phyloP scores from a whole-genome alignment of 2,329 filamentous ascomycete genomes.

The Trichoderma gracile region DNA sequence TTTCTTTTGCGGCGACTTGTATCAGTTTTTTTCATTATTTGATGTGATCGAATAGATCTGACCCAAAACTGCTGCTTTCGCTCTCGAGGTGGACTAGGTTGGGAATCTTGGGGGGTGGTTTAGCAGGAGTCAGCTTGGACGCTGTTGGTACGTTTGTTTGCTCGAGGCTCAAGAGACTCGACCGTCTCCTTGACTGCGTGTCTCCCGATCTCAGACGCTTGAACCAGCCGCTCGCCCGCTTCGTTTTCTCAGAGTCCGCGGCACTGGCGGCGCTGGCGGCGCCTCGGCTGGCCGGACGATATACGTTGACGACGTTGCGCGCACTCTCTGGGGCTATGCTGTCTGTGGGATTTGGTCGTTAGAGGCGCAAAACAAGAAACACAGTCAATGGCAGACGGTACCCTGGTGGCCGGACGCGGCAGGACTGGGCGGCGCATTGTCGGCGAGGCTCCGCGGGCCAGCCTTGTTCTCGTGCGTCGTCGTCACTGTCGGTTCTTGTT shows the following conservation, averaged over 20 bases:
- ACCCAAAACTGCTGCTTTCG: constrained; percentile 49
- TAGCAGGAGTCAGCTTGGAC: constrained; percentile 45
- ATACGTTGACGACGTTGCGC: constrained; percentile 38
- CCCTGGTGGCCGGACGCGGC: constrained; percentile 53
- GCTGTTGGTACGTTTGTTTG: constrained; percentile 30
- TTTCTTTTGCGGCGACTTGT: not conserved
- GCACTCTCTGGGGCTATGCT: constrained; percentile 47
- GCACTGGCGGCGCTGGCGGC: constrained; percentile 50
- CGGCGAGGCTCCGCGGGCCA: constrained; percentile 52
- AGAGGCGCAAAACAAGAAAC: constrained; percentile 51
- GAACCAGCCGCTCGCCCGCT: constrained; percentile 61
- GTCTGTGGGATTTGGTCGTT: constrained; percentile 54
- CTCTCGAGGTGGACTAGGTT: constrained; percentile 56
- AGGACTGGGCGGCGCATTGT: constrained; percentile 55
- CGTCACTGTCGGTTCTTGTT: constrained; percentile 25
- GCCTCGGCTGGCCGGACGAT: constrained; percentile 54
- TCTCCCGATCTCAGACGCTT: constrained; percentile 50
- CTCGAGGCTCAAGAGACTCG: constrained; percentile 41
- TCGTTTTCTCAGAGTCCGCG: constrained; percentile 53
- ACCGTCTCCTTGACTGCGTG: constrained; percentile 41
- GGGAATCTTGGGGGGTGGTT: constrained; percentile 62
- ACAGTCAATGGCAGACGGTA: constrained; percentile 60
- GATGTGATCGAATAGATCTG: constrained; percentile 61
- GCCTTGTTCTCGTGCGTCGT: constrained; percentile 47
- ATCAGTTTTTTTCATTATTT: constrained; percentile 41